Percentiles rank a stretch among this genome's conserved stretches.
Evolutionary conservation across 2,329 filamentous ascomycete genomes (phyloP).

Genomic region (Huntiella moniliformis): DNA sequence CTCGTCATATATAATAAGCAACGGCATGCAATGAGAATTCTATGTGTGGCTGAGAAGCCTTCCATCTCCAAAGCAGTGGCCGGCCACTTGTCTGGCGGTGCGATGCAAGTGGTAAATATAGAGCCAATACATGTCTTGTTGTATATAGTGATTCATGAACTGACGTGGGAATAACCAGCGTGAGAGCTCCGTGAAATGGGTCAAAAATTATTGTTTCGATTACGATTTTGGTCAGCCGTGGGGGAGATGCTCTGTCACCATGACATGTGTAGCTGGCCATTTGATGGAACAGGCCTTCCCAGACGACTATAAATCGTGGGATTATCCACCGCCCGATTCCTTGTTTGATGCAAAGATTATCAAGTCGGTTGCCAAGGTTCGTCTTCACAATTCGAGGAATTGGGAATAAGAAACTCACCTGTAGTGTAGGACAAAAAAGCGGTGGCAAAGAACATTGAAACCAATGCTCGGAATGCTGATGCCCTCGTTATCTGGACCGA

Average conservation of each 20-base stretch:
- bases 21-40: constrained; percentile 26
- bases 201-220: constrained; percentile 87
- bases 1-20: background rate
- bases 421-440: constrained; percentile 48
- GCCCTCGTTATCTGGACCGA: constrained; percentile 95
- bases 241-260: constrained; percentile 69
- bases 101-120: constrained; percentile 44
- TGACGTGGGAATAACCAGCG: constrained; percentile 28
- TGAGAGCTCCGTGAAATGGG: constrained; percentile 52
- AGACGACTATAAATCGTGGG: constrained; percentile 58
- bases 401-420: too few relatives aligned
- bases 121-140: too few relatives aligned
- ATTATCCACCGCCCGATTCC: constrained; percentile 54
- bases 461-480: constrained; percentile 52
- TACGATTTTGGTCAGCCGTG: constrained; percentile 70
- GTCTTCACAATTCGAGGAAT: constrained; percentile 11
- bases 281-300: constrained; percentile 66
- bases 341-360: constrained; percentile 69
- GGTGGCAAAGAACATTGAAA: constrained; percentile 70
- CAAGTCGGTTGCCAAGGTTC: constrained; percentile 47
- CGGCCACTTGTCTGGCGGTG: constrained; percentile 66
- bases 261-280: constrained; percentile 87
- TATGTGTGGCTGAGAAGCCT: constrained; percentile 50
- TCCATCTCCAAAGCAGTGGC: constrained; percentile 93
- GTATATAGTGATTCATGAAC: constrained; percentile 4